Conservation (phyloP, 495 filamentous ascomycete genomes). For the Aspergillus bridgeri region DNA sequence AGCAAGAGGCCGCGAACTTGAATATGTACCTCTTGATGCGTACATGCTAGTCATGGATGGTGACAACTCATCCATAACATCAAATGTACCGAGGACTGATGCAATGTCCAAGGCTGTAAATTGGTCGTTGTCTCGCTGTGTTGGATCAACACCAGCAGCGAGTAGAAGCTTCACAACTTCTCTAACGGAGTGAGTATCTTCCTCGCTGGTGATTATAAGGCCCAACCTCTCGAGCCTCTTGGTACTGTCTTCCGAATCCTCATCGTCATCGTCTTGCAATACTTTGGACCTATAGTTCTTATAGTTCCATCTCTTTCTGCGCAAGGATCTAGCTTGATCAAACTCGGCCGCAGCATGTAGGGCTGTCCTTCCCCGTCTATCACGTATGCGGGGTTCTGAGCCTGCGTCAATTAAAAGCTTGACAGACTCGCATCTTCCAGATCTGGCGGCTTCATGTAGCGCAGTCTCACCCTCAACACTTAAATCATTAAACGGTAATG, state of each 20-base stretch:
- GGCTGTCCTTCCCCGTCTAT: background rate
- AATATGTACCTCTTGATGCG: too few species aligned
- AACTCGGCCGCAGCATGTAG: background rate
- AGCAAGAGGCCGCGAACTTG: too few species aligned
- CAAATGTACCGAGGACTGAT: background rate
- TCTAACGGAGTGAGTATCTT: background rate
- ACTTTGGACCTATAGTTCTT: background rate
- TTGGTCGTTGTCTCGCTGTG: background rate
- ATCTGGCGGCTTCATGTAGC: conserved; percentile 8
- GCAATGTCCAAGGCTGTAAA: background rate
- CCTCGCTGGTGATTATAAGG: background rate
- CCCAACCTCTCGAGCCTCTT: background rate
- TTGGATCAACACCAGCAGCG: background rate
- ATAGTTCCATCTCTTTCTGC: too few species aligned
- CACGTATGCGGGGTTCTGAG: background rate
- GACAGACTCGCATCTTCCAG: background rate
- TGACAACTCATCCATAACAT: background rate
- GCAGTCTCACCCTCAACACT: conserved; percentile 1
- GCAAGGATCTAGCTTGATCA: background rate
- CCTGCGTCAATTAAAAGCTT: background rate
- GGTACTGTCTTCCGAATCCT: too few species aligned
- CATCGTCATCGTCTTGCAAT: background rate
- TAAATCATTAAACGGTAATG: background rate
- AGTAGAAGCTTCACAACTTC: background rate
- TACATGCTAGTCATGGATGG: background rate